phyloP scores from a whole-genome alignment of 495 filamentous ascomycete genomes.

The Apodospora peruviana region DNA sequence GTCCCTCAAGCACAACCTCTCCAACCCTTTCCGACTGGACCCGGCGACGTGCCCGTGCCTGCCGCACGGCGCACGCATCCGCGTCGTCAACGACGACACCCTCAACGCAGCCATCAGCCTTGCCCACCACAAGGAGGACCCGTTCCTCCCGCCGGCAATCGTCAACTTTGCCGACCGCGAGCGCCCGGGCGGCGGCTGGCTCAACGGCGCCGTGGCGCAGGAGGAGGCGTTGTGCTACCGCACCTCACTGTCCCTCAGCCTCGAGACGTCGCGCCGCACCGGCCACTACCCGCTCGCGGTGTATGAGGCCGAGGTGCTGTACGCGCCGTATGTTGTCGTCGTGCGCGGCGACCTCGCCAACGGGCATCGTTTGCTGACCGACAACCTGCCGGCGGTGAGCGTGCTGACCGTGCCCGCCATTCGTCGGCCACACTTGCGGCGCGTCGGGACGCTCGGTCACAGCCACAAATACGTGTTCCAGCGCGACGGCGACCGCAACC shows the following conservation, averaged over 20 bases:
- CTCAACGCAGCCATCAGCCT: conserved; percentile 9
- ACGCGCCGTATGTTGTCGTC: conserved; percentile 51
- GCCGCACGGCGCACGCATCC: too few species aligned
- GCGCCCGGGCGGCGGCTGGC: conserved; percentile 7
- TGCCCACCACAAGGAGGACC: neutral
- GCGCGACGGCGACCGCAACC: conserved; percentile 24
- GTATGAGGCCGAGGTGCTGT: conserved; percentile 50
- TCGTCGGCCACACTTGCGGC: neutral
- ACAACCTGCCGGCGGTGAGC: conserved; percentile 39
- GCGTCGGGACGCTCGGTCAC: neutral
- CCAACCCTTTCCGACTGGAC: too few species aligned
- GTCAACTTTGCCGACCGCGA: conserved; percentile 9
- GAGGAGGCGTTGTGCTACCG: conserved; percentile 10
- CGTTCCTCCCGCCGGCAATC: too few species aligned
- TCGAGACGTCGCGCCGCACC: too few species aligned
- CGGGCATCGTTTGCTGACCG: conserved; percentile 35
- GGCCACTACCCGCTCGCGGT: too few species aligned
- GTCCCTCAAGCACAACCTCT: too few species aligned
- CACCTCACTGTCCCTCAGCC: conserved; percentile 6
- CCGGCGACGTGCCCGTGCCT: too few species aligned
- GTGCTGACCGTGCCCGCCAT: conserved; percentile 51
- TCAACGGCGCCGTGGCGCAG: conserved; percentile 10
- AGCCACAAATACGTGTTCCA: conserved; percentile 20
- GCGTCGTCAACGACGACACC: conserved; percentile 10
- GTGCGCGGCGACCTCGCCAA: conserved; percentile 39